Evolutionary conservation across 345 rosid species (phyloP).

Genomic region (Cardamine occulta): DNA sequence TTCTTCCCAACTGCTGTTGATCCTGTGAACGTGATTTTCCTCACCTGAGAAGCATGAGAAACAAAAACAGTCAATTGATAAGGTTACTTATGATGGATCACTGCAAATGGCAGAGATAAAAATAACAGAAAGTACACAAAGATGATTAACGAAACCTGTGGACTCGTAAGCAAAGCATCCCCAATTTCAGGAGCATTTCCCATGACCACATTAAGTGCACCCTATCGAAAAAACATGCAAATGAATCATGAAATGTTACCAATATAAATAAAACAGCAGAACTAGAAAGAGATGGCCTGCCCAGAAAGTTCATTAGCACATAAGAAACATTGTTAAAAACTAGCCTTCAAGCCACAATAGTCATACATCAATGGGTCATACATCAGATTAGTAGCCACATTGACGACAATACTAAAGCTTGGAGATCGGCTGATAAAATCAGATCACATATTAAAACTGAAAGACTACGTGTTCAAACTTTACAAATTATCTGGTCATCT

Average conservation of each 20-base stretch:
- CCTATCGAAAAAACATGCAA: slow-evolving; percentile 52
- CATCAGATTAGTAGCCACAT: slow-evolving; percentile 29
- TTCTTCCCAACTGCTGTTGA: slow-evolving; percentile 98
- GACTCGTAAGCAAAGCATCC: slow-evolving; percentile 73
- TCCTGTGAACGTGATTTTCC: slow-evolving; percentile 93
- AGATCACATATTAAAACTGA: slow-evolving; percentile 22
- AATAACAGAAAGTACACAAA: slow-evolving; percentile 11
- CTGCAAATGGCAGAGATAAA: slow-evolving; percentile 25
- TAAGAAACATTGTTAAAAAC: slow-evolving; percentile 11
- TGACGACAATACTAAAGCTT: slow-evolving; percentile 2
- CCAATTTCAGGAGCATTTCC: slow-evolving; percentile 92
- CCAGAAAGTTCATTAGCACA: slow-evolving; percentile 20
- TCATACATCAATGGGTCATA: slow-evolving; percentile 18
- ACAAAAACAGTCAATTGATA: slow-evolving; percentile 31
- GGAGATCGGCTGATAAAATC: slow-evolving; percentile 4
- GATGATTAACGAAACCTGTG: slow-evolving; percentile 60
- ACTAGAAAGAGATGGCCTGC: slow-evolving; percentile 3
- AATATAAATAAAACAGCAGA: neutral
- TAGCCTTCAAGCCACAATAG: slow-evolving; percentile 28
- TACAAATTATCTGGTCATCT: slow-evolving; percentile 19
- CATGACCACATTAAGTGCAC: slow-evolving; percentile 82
- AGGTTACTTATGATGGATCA: slow-evolving; percentile 27
- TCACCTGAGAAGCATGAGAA: slow-evolving; percentile 60
- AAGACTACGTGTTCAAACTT: slow-evolving; percentile 1
- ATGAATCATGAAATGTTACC: slow-evolving; percentile 11